Evolutionary conservation across 805 yeast genomes (phyloP).

Genomic region (Pichia californica): DNA sequence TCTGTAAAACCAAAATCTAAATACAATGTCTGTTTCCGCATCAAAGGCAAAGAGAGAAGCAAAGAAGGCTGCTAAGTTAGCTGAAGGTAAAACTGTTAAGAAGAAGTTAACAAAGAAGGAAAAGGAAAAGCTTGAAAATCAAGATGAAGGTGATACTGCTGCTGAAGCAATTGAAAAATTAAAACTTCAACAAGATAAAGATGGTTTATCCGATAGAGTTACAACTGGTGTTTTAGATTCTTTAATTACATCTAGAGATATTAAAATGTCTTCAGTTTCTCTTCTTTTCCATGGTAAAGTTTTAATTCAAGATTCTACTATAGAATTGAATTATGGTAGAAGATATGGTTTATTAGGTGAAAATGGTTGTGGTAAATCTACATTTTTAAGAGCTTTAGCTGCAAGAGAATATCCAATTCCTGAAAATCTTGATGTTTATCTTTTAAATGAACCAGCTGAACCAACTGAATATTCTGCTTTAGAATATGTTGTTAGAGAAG

Average conservation of each 20-base stretch:
- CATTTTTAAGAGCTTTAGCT: conserved; percentile 87
- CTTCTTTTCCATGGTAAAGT: conserved; percentile 97
- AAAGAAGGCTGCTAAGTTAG: conserved; percentile 88
- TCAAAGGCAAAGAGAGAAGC: conserved; percentile 99
- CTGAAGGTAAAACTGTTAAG: conserved; percentile 64
- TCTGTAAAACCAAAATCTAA: too few species aligned
- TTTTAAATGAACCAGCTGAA: conserved; percentile 96
- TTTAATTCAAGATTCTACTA: conserved; percentile 80
- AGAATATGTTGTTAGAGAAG: conserved; percentile 95
- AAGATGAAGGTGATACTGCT: conserved; percentile 49
- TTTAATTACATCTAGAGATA: conserved; percentile 84
- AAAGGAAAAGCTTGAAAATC: conserved; percentile 36
- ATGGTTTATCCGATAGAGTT: conserved; percentile 94
- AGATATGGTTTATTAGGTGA: conserved; percentile 97
- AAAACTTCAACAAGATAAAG: conserved; percentile 88
- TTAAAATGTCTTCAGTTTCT: conserved; percentile 85
- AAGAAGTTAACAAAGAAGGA: conserved; percentile 61
- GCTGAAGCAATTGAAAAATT: conserved; percentile 76
- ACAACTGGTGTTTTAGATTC: conserved; percentile 95
- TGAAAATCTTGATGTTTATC: conserved; percentile 80
- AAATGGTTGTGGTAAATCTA: conserved; percentile 98
- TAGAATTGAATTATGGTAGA: conserved; percentile 95
- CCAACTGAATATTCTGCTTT: conserved; percentile 88
- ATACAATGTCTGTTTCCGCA: conserved; percentile 57
- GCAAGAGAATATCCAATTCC: conserved; percentile 97